These are phyloP conservation scores for Liquidambar formosana DNA, from an alignment of 164 flowering plant genomes.

Conservation along the genomic window DNA sequence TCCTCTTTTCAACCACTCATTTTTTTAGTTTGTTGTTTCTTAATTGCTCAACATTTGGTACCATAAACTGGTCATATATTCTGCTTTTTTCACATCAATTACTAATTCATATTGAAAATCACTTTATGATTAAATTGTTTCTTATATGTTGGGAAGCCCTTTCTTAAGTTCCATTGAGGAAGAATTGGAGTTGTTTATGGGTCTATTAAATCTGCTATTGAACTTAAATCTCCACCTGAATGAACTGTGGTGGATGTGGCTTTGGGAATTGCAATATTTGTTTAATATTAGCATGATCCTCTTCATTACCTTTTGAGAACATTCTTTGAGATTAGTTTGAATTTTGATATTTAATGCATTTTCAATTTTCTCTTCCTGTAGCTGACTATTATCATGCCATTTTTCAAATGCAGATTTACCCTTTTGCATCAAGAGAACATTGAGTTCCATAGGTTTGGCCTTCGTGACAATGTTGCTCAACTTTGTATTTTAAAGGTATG, in stretches of 20 bases:
- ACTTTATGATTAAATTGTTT: background rate
- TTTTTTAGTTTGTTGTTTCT: no score
- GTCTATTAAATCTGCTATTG: background rate
- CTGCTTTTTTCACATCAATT: background rate
- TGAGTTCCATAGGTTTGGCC: constrained; percentile 75
- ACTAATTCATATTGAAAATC: background rate
- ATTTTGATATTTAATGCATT: background rate
- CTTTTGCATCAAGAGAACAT: constrained; percentile 74
- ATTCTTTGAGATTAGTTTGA: background rate
- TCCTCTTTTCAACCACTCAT: no score
- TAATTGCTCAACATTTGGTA: no score
- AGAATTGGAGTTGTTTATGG: background rate
- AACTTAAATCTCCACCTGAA: background rate
- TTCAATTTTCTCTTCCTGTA: background rate
- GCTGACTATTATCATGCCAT: constrained; percentile 6
- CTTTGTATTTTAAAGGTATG: constrained; percentile 83
- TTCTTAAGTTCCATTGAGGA: background rate
- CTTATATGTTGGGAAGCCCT: background rate
- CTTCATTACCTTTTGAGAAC: background rate
- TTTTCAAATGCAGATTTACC: constrained; percentile 49
- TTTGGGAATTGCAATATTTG: no score
- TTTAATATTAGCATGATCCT: no score
- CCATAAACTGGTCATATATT: no score
- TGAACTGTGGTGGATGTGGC: background rate
- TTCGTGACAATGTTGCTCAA: constrained; percentile 92